Evolutionary conservation across 306 rosid genomes (phyloP).

Genomic region (Cicer arietinum): DNA sequence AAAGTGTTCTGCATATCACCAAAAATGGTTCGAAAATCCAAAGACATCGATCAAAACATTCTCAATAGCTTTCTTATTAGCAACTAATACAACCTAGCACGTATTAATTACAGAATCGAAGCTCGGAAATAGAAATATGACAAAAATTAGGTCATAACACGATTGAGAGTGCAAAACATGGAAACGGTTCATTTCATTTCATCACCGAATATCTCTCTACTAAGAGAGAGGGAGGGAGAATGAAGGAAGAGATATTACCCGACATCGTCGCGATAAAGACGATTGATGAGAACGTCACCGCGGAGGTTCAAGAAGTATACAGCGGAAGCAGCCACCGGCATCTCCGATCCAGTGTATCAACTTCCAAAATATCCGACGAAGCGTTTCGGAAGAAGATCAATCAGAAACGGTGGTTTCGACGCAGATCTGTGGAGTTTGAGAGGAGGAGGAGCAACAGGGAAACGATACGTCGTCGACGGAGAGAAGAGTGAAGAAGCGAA

Average conservation of each 20-base stretch:
- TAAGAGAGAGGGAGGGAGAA: not conserved
- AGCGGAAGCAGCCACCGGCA: slow-evolving; percentile 98
- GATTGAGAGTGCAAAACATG: not conserved
- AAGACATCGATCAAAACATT: slow-evolving; percentile 11
- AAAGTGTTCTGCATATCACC: not conserved
- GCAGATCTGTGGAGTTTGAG: slow-evolving; percentile 43
- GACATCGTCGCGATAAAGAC: slow-evolving; percentile 96
- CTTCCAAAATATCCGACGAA: slow-evolving; percentile 43
- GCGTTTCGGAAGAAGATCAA: slow-evolving; percentile 36
- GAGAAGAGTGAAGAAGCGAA: slow-evolving; percentile 20
- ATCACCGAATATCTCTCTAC: slow-evolving; percentile 22
- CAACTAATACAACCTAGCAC: not conserved
- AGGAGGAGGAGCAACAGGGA: slow-evolving; percentile 17
- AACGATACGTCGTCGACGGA: slow-evolving; percentile 30
- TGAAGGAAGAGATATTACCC: slow-evolving; percentile 56
- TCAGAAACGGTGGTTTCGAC: slow-evolving; percentile 31
- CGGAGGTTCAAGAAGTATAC: slow-evolving; percentile 88
- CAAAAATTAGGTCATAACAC: not conserved
- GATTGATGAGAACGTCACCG: slow-evolving; percentile 95
- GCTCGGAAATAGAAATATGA: not conserved
- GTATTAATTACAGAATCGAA: slow-evolving; percentile 4
- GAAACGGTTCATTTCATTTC: slow-evolving; percentile 8
- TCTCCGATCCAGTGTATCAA: slow-evolving; percentile 65
- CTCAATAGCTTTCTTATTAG: slow-evolving; percentile 2
- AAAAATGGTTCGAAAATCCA: slow-evolving; percentile 7